Evolutionary conservation across 257 asterid genomes (phyloP).

Genomic region (Petunia secreta): DNA sequence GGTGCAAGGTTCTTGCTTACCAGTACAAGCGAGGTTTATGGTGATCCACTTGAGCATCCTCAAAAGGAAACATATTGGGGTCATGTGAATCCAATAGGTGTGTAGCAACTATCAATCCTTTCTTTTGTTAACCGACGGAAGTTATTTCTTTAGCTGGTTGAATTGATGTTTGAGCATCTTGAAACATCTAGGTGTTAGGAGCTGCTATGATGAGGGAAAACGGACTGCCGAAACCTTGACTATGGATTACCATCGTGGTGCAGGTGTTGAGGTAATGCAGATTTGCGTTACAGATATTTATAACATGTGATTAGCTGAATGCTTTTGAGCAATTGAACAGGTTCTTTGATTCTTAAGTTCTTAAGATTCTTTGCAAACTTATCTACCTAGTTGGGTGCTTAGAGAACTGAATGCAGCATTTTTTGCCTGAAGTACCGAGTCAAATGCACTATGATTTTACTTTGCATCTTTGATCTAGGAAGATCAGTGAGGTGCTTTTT

Average conservation of each 20-base stretch:
- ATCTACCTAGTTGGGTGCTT: background rate
- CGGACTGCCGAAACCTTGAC: conserved; percentile 92
- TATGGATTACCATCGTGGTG: conserved; percentile 99
- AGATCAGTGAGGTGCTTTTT: background rate
- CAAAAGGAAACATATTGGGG: conserved; percentile 99
- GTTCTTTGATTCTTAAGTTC: too few species aligned
- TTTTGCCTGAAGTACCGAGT: background rate
- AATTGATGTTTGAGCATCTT: conserved; percentile 17
- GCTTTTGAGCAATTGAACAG: background rate
- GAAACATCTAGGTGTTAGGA: conserved; percentile 66
- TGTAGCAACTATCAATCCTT: conserved; percentile 25
- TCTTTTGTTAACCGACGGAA: conserved; percentile 5
- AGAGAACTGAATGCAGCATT: background rate
- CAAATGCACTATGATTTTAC: background rate
- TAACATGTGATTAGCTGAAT: background rate
- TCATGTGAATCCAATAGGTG: conserved; percentile 93
- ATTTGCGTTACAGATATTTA: background rate
- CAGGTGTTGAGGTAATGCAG: conserved; percentile 69
- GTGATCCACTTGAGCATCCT: conserved; percentile 99
- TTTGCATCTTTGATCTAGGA: background rate
- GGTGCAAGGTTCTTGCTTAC: conserved; percentile 90
- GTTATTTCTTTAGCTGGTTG: conserved; percentile 21
- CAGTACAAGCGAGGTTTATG: conserved; percentile 97
- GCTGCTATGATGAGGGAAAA: conserved; percentile 98
- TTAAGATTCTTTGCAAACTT: background rate